Base-by-base conservation (phyloP, 2,329 filamentous ascomycete genomes). In the Fusarium sp. region DNA sequence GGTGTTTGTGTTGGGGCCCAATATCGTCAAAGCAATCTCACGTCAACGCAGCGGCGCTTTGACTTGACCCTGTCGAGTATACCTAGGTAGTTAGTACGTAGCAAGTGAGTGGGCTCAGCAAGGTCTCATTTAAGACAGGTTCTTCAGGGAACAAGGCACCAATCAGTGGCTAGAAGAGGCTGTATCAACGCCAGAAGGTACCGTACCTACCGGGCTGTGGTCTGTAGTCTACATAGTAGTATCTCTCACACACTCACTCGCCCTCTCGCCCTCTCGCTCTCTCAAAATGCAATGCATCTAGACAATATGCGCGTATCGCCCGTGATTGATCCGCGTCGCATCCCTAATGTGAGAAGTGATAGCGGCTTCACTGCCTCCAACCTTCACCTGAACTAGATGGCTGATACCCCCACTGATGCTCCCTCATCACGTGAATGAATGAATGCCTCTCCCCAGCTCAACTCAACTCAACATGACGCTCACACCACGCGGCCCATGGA, bases 331-430 rank as follows among this genome's bases (percentile, higher is more conserved):
- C 34, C 12, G 26, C 32, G 32, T 40, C 24, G 9, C 40, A 40
- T 42, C 26, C 28, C 22, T 42, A 57, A 61, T 49, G 19, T 62
- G 61, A 62, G 10, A 65, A 62, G 41, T 63, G 62, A 58, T 15
- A 52, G 39, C 19, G 19, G 19, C 19, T 2, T 19, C 19, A 19
- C 19, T 19, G 19, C 19, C 19, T 19, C 19, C 19, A 19, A 53
- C 50, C 25, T 40, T 62, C 32, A 53, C 19, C 44, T 50, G 34
- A 35, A 26, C 55, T 39, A 25, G 22, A 42, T 29, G 39, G 44
- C 29, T 19, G 11, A 42, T 31, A 40, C 47, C 61, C 50, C 53
- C 52, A 48, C 57, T 42, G 57, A 53, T 40, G 29, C 36, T 51
- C 58, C 26, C 36, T 51, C 58, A 48, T 62, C 56, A 59, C 53